Percentiles rank a stretch among this genome's conserved stretches.
These are phyloP conservation scores for Dioscorea alata DNA, from an alignment of 106 monocot genomes.

Conservation along the genomic window DNA sequence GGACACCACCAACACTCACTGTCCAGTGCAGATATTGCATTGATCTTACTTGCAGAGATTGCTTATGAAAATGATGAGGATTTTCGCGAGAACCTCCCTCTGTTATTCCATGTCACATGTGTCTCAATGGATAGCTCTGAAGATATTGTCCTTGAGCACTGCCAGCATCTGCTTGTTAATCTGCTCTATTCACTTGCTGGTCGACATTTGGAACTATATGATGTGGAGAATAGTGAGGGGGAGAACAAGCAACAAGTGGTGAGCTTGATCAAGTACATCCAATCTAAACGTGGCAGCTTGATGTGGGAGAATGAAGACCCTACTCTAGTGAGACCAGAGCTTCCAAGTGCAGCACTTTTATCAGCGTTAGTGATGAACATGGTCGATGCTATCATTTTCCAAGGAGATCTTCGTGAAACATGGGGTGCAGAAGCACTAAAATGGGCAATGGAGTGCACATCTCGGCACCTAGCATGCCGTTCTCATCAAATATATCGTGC, in stretches of 20 bases:
- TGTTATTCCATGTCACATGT: conserved; percentile 91
- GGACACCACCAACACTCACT: conserved; percentile 80
- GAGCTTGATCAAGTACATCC: conserved; percentile 93
- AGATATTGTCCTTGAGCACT: conserved; percentile 96
- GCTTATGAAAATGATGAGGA: conserved; percentile 99
- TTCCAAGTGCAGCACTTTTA: conserved; percentile 72
- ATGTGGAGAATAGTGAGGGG: conserved; percentile 69
- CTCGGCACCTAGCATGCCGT: conserved; percentile 92
- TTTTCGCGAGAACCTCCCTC: conserved; percentile 91
- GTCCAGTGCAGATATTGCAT: conserved; percentile 88
- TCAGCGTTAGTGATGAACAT: conserved; percentile 89
- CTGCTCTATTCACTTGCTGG: conserved; percentile 95
- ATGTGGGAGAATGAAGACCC: conserved; percentile 99
- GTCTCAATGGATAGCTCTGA: conserved; percentile 99
- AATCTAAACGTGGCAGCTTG: conserved; percentile 85
- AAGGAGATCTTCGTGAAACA: conserved; percentile 95
- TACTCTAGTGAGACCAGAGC: conserved; percentile 58
- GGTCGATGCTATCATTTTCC: conserved; percentile 97
- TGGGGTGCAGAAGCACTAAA: conserved; percentile 96
- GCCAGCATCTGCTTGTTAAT: conserved; percentile 92
- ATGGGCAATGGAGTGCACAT: conserved; percentile 98
- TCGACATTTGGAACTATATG: conserved; percentile 86
- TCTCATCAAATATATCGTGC: conserved; percentile 99
- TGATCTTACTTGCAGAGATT: conserved; percentile 94
- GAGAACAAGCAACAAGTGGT: conserved; percentile 93